Conservation (phyloP, 2,329 filamentous ascomycete species). For the Calonectria crousiana region DNA sequence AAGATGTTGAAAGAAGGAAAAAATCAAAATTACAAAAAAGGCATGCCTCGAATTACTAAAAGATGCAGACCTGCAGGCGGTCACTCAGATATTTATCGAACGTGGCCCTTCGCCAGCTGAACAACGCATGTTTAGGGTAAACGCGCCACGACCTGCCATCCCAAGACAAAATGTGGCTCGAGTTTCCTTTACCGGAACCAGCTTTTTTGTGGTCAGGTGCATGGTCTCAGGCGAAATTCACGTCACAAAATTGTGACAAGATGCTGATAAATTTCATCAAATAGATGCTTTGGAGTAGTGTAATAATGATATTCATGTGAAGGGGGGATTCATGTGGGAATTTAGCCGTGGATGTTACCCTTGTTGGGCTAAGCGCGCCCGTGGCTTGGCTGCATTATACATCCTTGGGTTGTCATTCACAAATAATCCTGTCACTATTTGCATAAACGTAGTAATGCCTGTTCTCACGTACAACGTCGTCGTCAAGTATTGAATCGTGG, state of each 20-base stretch:
- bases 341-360: background rate
- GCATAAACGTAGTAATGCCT: background rate
- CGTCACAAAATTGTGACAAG: background rate
- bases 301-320: background rate
- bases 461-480: too few species aligned
- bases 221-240: background rate
- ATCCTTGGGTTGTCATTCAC: background rate
- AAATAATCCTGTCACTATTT: background rate
- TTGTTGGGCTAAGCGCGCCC: background rate
- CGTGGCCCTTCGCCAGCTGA: background rate
- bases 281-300: background rate
- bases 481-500: background rate
- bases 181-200: background rate
- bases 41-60: background rate
- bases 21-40: background rate
- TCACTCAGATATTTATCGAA: background rate
- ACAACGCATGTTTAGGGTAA: background rate
- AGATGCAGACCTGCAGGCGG: background rate
- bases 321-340: background rate
- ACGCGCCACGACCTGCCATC: background rate
- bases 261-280: background rate
- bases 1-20: background rate
- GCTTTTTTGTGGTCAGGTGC: background rate
- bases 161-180: background rate
- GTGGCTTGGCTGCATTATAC: background rate